Conservation (phyloP, 2,329 filamentous ascomycete species). For the Monosporascus sp. region DNA sequence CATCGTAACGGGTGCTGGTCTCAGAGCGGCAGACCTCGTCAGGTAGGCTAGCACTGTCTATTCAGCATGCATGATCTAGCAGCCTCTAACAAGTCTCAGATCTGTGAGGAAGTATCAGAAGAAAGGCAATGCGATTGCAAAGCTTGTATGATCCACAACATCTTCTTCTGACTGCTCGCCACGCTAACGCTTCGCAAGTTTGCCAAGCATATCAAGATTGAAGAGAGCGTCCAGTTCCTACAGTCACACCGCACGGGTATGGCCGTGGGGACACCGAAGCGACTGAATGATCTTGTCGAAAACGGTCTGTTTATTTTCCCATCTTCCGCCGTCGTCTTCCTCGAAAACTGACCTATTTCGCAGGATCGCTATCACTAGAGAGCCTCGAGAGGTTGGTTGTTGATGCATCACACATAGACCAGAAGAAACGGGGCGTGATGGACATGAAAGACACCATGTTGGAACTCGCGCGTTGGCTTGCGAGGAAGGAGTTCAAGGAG, state of each 20-base stretch:
- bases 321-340: neutral
- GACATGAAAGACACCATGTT: constrained; percentile 93
- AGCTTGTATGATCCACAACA: constrained; percentile 50
- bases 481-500: constrained; percentile 63
- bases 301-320: constrained; percentile 51
- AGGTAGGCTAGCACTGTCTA: constrained; percentile 40
- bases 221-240: constrained; percentile 76
- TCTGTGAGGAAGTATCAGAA: constrained; percentile 72
- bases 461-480: constrained; percentile 70
- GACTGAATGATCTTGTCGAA: constrained; percentile 76
- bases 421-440: constrained; percentile 88
- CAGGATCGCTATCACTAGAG: constrained; percentile 63
- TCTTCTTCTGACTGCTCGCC: neutral
- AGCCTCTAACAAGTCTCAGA: constrained; percentile 35
- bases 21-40: constrained; percentile 80
- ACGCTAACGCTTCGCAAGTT: constrained; percentile 45
- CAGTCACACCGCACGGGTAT: constrained; percentile 69
- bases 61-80: neutral
- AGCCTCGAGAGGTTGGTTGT: constrained; percentile 75
- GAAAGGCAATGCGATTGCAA: constrained; percentile 73
- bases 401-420: constrained; percentile 88
- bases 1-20: constrained; percentile 76
- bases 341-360: constrained; percentile 7
- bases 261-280: constrained; percentile 81
- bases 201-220: constrained; percentile 95